Base-by-base conservation (phyloP, 768 basidiomycete species). In the Collybia nuda region DNA sequence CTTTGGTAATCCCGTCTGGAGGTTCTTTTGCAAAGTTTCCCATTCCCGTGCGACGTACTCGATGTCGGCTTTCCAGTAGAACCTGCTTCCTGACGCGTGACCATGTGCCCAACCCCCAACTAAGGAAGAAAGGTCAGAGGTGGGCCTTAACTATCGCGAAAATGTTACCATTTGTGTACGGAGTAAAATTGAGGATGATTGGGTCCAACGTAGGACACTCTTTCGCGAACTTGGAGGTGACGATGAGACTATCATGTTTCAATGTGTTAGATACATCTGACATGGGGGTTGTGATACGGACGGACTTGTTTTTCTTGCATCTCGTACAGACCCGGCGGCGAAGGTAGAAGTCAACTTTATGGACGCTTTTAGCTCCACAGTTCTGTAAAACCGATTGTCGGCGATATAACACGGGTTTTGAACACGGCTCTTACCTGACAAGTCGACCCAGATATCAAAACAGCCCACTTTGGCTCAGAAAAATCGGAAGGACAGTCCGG, bases 61-160 rank as follows among this genome's bases (percentile, higher is more conserved):
- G 17, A 74, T 59, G 44, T 73, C 72, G 3, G 38, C 23, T 17
- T 55, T 56, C 71, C 70, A 73, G 52, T 65, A 73, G 41, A 61
- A 73, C 32, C 59, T 59, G 44, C 66, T 69, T 2, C 22, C 47
- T 8, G 61, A 62, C 5, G 55, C 40, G 41, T 62, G 52, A 1
- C 63, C 62, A 50, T 65, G 62, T 3, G 62, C 24, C 62, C 65
- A 63, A 9, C 63, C 66, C 21, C 65, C 62, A 24, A 63, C 70
- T 72, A 11, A 32, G 14, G 12, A 11, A 11, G 7, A 2, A 9
- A 2, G 9, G 3, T 32, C 7, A 32, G 14, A 9, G 12, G 9
- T 11, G 32, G 9, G 32, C 3, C 7, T 32, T 9, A 5, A 32
- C 3, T 11, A 11, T 14, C 7, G 32, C 14, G 12, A 14, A 14